Conservation (phyloP, 352 stramenopile genomes). For the Pythium apleroticum region DNA sequence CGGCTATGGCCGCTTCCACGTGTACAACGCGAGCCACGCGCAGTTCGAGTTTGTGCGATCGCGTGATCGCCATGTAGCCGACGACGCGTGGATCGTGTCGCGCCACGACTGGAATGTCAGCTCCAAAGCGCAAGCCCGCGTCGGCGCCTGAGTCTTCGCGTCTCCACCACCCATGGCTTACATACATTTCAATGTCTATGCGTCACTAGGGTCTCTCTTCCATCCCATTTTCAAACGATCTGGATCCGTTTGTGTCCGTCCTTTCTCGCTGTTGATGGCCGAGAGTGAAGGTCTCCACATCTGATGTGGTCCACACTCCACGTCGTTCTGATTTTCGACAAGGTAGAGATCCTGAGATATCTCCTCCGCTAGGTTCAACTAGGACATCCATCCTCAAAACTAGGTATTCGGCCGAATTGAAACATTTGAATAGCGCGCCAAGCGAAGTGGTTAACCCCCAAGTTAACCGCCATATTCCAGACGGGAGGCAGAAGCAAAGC, state of each 20-base stretch:
- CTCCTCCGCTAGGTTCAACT: conserved; percentile 21
- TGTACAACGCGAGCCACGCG: conserved; percentile 40
- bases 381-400: conserved; percentile 10
- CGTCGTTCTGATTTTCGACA: neutral
- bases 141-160: neutral
- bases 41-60: conserved; percentile 41
- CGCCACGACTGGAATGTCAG: conserved; percentile 33
- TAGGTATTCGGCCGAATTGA: conserved; percentile 13
- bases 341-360: conserved; percentile 19
- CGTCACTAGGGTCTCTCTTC: no score
- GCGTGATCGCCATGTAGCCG: conserved; percentile 29
- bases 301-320: conserved; percentile 11
- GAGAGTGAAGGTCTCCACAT: conserved; percentile 10
- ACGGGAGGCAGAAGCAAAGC: neutral
- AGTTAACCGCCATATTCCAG: conserved; percentile 22
- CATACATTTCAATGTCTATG: no score
- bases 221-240: no score
- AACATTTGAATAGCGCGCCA: conserved; percentile 25
- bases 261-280: conserved; percentile 1
- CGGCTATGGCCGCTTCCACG: conserved; percentile 40
- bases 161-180: no score
- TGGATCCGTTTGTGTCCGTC: neutral
- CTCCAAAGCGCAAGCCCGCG: neutral
- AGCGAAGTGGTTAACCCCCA: conserved; percentile 11
- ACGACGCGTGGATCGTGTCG: conserved; percentile 39